Evolutionary conservation across 1,284 basidiomycete genomes (phyloP).

Genomic region (Wolfiporia cocos): DNA sequence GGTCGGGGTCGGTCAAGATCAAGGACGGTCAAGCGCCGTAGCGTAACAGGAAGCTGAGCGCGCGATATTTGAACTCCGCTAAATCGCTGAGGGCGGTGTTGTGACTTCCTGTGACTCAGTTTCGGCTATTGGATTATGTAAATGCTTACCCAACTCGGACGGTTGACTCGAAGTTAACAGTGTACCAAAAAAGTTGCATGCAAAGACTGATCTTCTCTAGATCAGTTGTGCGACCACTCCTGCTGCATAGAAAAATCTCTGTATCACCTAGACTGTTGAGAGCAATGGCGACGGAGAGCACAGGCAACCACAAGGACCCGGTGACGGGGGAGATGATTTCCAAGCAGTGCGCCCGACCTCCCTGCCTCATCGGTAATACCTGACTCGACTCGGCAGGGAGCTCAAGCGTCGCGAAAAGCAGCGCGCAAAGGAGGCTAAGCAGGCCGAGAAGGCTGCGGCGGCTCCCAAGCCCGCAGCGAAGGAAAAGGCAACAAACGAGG

Average conservation of each 20-base stretch:
- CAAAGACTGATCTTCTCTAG: constrained; percentile 23
- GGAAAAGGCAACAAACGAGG: constrained; percentile 50
- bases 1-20: neutral
- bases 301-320: constrained; percentile 71
- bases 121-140: neutral
- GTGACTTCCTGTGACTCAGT: neutral
- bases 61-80: neutral
- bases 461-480: constrained; percentile 33
- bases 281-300: constrained; percentile 48
- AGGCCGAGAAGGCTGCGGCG: constrained; percentile 71
- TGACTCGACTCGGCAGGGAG: constrained; percentile 52
- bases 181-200: constrained; percentile 26
- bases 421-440: constrained; percentile 79
- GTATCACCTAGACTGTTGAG: constrained; percentile 12
- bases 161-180: neutral
- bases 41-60: neutral
- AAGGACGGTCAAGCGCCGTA: neutral
- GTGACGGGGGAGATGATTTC: constrained; percentile 93
- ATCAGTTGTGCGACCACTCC: constrained; percentile 15
- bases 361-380: constrained; percentile 7
- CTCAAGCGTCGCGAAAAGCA: constrained; percentile 88
- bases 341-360: constrained; percentile 66
- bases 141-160: constrained; percentile 5
- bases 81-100: neutral
- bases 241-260: constrained; percentile 2